Evolutionary conservation across 2,329 filamentous ascomycete species (phyloP), one percentile per base, ranked within the genome.

Genomic region (Tricladium varicosporioides): DNA sequence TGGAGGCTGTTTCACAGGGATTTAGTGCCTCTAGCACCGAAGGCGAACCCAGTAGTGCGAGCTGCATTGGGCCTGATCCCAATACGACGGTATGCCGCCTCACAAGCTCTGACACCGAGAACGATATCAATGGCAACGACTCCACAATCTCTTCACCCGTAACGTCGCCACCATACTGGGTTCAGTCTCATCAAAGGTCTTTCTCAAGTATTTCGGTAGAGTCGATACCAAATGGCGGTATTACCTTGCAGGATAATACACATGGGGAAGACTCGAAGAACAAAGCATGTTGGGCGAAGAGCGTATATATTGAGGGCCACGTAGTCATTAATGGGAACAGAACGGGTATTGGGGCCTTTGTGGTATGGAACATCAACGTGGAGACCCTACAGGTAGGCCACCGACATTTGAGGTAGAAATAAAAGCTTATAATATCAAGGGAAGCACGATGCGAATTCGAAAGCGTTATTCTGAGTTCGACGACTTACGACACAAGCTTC

Each of bases 401-500:
- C 14, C 15, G 31, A 8, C 16, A 13, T 27, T 48, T 13, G 14
- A 32, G 27, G 48, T 57, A 32, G 32, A 56, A 53, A 48, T 55
- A 36, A 15, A 27, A 59, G 48, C 58, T 52, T 33, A 53, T 48
- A 36, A 5, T 42, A 54, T 60, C 78, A 53, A 86, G 82, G 83
- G 84, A 44, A 80, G 80, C 58, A 78, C 75, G 48, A 85, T 87
- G 75, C 79, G 80, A 60, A 83, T 87, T 62, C 77, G 83, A 57
- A 87, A 87, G 70, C 81, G 92, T 71, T 97, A 97, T 73, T 97
- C 92, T 0, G 93, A 97, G 71, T 97, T 97, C 69, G 91, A 95
- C 71, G 85, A 89, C 55, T 81, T 99, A 59, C 84, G 92, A 53
- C 75, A 80, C 50, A 85, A 85, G 63, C 81, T 99, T 16, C 77